phyloP scores from a whole-genome alignment of 805 yeast genomes.

The Cyberlindnera americana region DNA sequence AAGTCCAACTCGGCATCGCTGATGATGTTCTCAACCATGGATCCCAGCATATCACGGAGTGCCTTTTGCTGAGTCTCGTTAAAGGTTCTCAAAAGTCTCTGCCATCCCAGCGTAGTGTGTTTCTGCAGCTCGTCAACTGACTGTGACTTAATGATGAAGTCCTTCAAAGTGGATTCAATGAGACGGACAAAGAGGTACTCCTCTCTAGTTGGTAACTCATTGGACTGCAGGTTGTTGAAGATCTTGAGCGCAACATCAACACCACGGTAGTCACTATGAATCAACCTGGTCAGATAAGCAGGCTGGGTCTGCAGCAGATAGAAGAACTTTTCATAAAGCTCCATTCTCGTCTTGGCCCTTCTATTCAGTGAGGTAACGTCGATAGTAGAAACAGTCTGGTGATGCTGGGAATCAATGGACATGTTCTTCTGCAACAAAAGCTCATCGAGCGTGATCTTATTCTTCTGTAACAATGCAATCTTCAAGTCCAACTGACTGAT shows the following conservation, averaged over 20 bases:
- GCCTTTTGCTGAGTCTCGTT: slow-evolving; percentile 35
- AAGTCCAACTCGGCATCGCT: slow-evolving; percentile 46
- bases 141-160: slow-evolving; percentile 33
- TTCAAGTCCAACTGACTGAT: slow-evolving; percentile 77
- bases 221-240: slow-evolving; percentile 23
- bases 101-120: slow-evolving; percentile 36
- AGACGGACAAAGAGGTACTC: slow-evolving; percentile 25
- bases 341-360: slow-evolving; percentile 47
- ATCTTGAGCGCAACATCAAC: slow-evolving; percentile 27
- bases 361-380: slow-evolving; percentile 29
- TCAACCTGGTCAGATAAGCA: slow-evolving; percentile 57
- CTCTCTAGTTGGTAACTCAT: slow-evolving; percentile 28
- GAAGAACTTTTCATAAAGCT: slow-evolving; percentile 71
- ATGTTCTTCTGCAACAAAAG: slow-evolving; percentile 42
- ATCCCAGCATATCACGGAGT: slow-evolving; percentile 34
- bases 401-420: slow-evolving; percentile 5
- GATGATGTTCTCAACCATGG: slow-evolving; percentile 35
- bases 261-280: slow-evolving; percentile 33
- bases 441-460: slow-evolving; percentile 75
- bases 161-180: slow-evolving; percentile 30
- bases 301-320: slow-evolving; percentile 85
- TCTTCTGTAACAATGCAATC: slow-evolving; percentile 71
- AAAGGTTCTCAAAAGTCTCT: slow-evolving; percentile 37
- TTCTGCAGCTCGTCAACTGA: slow-evolving; percentile 25
- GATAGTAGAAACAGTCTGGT: slow-evolving; percentile 13